Evolutionary conservation across 2,329 filamentous ascomycete genomes (phyloP), one percentile per base, ranked within the genome.

Genomic region (Claviceps sp.): DNA sequence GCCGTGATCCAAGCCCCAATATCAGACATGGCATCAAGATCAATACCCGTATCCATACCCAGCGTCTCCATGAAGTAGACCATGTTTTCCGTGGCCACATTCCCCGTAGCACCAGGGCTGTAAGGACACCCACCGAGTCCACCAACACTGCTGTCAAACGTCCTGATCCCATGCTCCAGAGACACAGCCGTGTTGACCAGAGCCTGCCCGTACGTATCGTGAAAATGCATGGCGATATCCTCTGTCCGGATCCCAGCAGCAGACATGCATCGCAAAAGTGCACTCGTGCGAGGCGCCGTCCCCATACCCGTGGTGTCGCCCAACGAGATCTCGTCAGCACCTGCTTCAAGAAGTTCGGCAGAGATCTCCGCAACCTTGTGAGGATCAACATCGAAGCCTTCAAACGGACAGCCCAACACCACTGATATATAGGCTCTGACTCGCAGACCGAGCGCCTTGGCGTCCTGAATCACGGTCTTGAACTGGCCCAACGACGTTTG

Each of bases 301-400:
- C 89, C 90, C 78, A 94, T 89, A 17, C 90, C 90, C 0, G 89
- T 91, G 0, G 90, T 96, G 62, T 95, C 90, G 6, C 88, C 89
- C 0, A 95, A 78, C 1, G 86, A 86, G 58, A 96, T 89, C 72
- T 95, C 88, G 62, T 95, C 88, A 20, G 88, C 90, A 17, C 90
- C 90, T 74, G 91, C 86, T 62, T 90, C 86, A 1, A 95, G 74
- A 47, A 95, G 69, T 61, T 73, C 81, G 54, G 73, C 77, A 0
- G 85, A 83, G 45, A 86, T 79, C 57, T 84, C 77, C 0, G 80
- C 81, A 0, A 86, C 82, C 55, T 70, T 73, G 61, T 77, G 74
- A 36, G 81, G 80, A 58, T 82, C 71, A 3, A 84, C 80, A 50
- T 82, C 77, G 62, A 75, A 74, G 3, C 82, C 82, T 58, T 83